Base-by-base conservation (phyloP, 768 basidiomycete species). In the Termitomyces sp. region DNA sequence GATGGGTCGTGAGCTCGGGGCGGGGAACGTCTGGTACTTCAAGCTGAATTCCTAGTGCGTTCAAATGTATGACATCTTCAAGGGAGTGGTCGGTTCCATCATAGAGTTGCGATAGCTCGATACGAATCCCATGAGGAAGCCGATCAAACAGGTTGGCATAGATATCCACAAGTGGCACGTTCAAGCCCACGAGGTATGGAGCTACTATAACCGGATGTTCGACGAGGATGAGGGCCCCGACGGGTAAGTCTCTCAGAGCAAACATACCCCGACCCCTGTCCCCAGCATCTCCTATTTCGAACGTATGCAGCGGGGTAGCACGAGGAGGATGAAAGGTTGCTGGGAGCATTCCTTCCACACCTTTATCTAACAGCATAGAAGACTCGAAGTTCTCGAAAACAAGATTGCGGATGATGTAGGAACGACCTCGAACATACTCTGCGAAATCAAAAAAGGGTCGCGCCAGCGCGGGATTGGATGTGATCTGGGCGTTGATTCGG, bases 201-300 rank as follows among this genome's bases (percentile, higher is more conserved):
- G 74, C 71, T 46, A 81, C 73, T 45, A 80, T 64, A 9, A 71
- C 72, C 29, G 81, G 81, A 49, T 79, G 78, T 59, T 81, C 78
- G 32, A 68, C 63, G 12, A 74, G 56, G 47, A 81, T 74, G 17
- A 78, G 57, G 40, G 70, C 65, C 1, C 78, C 78, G 4, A 69
- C 63, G 25, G 70, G 61, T 10, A 79, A 73, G 25, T 68, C 62
- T 29, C 69, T 71, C 31, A 67, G 58, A 1, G 78, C 78, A 59
- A 79, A 79, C 68, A 77, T 70, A 1, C 75, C 78, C 15, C 68
- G 60, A 17, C 78, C 78, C 58, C 75, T 76, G 48, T 70, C 55
- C 11, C 66, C 66, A 0, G 76, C 71, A n/a, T 64, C 60, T 25
- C 64, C 61, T 49, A 74, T 66, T 57, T 67, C 59, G 56, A 70